Base-by-base conservation (phyloP, 768 basidiomycete genomes). In the Fomitopsis serialis region DNA sequence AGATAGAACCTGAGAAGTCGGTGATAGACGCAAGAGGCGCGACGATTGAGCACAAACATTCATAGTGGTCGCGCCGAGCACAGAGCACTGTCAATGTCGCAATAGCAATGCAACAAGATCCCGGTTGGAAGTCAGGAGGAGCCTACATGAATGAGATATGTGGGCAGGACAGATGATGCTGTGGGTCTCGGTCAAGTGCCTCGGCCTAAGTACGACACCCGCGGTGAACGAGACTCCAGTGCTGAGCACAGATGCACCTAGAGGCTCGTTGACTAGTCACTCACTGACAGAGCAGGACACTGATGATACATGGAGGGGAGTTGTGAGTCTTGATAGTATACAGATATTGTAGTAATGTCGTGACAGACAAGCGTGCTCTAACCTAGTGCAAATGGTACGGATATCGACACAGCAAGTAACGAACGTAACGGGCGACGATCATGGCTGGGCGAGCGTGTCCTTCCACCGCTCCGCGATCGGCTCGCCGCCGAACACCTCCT, bases 401-500 rank as follows among this genome's bases (percentile, higher is more conserved):
- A 42, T 40, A 29, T 42, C 12, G 37, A 22, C 8, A 40, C 48
- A 40, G 37, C 37, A 40, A 40, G 37, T 40, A 40, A 40, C 37
- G 37, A 40, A 47, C 45, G 24, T 47, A 25, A 47, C 25, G 29
- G 25, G 10, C 22, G 8, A 25, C 24, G 25, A 25, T n/a, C 9
- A 52, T 58, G 45, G 55, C 32, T 52, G 52, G 23, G 54, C 45
- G 40, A 85, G 63, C 21, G 80, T 85, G 54, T 85, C 84, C 69
- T 79, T 82, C 85, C 87, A 89, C 62, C 80, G 75, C 66, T 84
- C 80, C 23, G 73, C 71, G 21, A 84, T 65, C 15, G 74, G 65
- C 63, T 82, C 72, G 13, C 80, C 85, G 25, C 74, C 78, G 72
- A 98, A 98, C 40, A 91, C 91, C 69, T 94, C 92, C 53, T 84